Base-by-base conservation (phyloP, 148 eudicot genomes). In the Spergularia bocconei region DNA sequence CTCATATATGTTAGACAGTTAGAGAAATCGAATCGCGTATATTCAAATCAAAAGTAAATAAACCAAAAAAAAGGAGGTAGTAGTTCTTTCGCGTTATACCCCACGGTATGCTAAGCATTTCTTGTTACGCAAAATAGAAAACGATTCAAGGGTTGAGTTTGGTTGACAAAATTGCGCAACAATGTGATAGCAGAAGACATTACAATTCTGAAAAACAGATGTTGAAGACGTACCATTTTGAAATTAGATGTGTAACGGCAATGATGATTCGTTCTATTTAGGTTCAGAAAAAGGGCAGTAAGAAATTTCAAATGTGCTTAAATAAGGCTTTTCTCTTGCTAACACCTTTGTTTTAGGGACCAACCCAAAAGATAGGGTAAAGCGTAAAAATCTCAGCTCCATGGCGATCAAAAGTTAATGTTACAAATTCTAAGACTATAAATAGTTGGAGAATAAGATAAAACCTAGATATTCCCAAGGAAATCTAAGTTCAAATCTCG, bases 151-250 rank as follows among this genome's bases (percentile, higher is more conserved):
- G 48, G 10, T 44, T 0, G 48, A 44, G 48, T 4, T 9, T 44
- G 48, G 1, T 44, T 9, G 7, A 6, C 4, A 44, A 44, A 5
- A 44, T 2, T 44, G 48, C 48, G 10, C 48, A 14, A 15, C 20
- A 55, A 55, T 60, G 21, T 60, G 15, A 21, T 23, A 44, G 10
- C 48, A 60, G 63, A 60, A 21, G 63, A 21, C 36, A 23, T 21
- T 21, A 21, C 9, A 21, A 60, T 60, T 20, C 4, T 60, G 12
- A 60, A 10, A 60, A 11, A 12, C 36, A 60, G 63, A 21, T 60
- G 36, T 11, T 7, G 10, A 21, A 12, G 63, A 60, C 70, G 5
- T 67, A 67, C 70, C 70, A 67, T 67, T 67, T 67, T 67, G 0
- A 7, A 66, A 19, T 36, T 19, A 14, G 12, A n/a, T 21, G 4